Percentiles rank a stretch among this genome's conserved stretches.
Conservation (phyloP, 768 basidiomycete species). For the Pulveroboletus sp. region DNA sequence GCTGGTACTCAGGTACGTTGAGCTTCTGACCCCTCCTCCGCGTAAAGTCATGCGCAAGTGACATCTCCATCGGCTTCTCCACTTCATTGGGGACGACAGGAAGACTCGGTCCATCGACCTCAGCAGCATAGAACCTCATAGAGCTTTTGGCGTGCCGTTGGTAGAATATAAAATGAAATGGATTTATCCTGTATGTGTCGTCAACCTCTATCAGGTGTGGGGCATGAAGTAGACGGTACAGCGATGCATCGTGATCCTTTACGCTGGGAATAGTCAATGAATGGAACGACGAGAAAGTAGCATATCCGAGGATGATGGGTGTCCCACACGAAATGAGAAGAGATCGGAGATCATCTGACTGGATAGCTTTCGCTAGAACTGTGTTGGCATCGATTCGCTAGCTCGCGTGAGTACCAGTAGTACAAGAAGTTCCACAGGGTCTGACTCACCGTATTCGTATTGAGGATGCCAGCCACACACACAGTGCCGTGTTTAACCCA, state of each 20-base stretch:
- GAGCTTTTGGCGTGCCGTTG: slow-evolving; percentile 47
- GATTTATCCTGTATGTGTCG: slow-evolving; percentile 5
- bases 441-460: slow-evolving; percentile 30
- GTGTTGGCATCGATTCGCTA: slow-evolving; percentile 16
- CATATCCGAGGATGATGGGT: slow-evolving; percentile 30
- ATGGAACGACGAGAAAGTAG: slow-evolving; percentile 14
- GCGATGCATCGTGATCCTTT: slow-evolving; percentile 29
- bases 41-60: slow-evolving; percentile 39
- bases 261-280: slow-evolving; percentile 23
- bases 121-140: slow-evolving; percentile 61
- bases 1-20: slow-evolving; percentile 19
- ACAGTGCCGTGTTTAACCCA: slow-evolving; percentile 43
- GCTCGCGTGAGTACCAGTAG: slow-evolving; percentile 5
- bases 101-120: slow-evolving; percentile 29
- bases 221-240: slow-evolving; percentile 9
- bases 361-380: slow-evolving; percentile 9
- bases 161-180: slow-evolving; percentile 44
- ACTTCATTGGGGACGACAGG: slow-evolving; percentile 11
- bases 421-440: background rate
- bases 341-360: slow-evolving; percentile 15
- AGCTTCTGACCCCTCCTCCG: slow-evolving; percentile 9
- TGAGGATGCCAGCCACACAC: slow-evolving; percentile 51
- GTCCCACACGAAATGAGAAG: slow-evolving; percentile 14
- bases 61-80: slow-evolving; percentile 24
- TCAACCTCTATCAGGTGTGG: slow-evolving; percentile 7